Evolutionary conservation across 495 filamentous ascomycete genomes (phyloP), one percentile per base, ranked within the genome.

Genomic region (Annulohypoxylon stygium): DNA sequence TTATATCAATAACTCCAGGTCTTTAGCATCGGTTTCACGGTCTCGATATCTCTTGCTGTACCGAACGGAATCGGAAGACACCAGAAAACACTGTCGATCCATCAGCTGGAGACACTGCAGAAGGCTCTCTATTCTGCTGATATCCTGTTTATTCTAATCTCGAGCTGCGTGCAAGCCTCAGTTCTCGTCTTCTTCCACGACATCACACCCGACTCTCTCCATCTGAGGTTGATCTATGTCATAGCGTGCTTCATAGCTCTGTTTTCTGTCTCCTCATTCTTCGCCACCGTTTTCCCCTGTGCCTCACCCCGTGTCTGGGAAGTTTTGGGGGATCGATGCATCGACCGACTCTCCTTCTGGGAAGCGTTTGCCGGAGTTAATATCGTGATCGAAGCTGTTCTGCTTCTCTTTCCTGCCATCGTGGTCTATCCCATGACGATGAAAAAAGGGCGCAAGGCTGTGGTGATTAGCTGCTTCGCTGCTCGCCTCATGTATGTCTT

Each of bases 331-430:
- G 10, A 8, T 54, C 50, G 30, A 54, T 54, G 50, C 50, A 54
- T 54, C 50, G 50, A 54, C 50, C 50, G n/a, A 26, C 50, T 54
- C 26, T 54, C 50, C 14, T 54, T 54, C 9, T 54, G 50, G 50
- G 50, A 54, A 12, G 23, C 12, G 1, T 54, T 54, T 20, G 50
- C 26, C 7, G 50, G 23, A 26, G 50, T 54, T 12, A 54, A 54
- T 7, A 4, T 26, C 20, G 50, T 54, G 50, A 20, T 33, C 12
- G 50, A 54, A 26, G 12, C 16, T 20, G 14, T 14, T 54, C 50
- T 54, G 26, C 4, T 54, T 30, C 14, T 33, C 12, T 30, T 54
- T 30, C 50, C 50, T 14, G 14, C 30, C 26, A 7, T 54, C n/a
- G 16, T 47, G 18, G 43, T 47, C 43, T 47, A 47, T 47, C 43